Evolutionary conservation across 106 monocot species (phyloP).

Genomic region (Ottelia alismoides): DNA sequence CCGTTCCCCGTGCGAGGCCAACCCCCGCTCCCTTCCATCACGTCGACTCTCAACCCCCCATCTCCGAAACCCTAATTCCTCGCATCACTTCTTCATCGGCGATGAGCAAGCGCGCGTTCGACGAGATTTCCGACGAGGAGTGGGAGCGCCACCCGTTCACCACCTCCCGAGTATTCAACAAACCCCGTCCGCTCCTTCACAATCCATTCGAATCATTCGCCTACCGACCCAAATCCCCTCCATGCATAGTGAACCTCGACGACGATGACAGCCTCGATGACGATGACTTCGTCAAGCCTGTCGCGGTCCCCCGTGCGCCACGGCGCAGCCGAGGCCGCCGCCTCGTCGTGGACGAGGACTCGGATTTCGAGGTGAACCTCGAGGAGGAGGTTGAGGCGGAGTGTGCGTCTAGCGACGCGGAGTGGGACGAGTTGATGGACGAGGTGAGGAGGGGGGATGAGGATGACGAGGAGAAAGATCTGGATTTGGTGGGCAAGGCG

Average conservation of each 20-base stretch:
- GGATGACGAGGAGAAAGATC: slow-evolving; percentile 16
- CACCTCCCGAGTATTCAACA: slow-evolving; percentile 51
- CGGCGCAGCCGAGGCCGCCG: slow-evolving; percentile 9
- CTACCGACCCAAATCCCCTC: slow-evolving; percentile 18
- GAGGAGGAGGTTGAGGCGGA: slow-evolving; percentile 15
- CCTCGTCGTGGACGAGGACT: slow-evolving; percentile 40
- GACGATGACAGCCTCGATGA: slow-evolving; percentile 27
- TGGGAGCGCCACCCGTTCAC: slow-evolving; percentile 67
- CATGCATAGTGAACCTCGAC: slow-evolving; percentile 12
- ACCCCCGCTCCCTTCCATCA: too few relatives aligned
- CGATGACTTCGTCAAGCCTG: not conserved
- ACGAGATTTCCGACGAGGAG: slow-evolving; percentile 95
- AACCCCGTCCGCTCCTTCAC: slow-evolving; percentile 22
- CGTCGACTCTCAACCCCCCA: too few relatives aligned
- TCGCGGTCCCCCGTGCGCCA: slow-evolving; percentile 2
- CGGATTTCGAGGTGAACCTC: slow-evolving; percentile 23
- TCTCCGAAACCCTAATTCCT: not conserved
- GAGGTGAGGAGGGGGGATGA: slow-evolving; percentile 8
- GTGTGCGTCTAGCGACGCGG: not conserved
- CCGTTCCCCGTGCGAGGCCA: too few relatives aligned
- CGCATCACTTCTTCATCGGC: not conserved
- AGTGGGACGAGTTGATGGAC: slow-evolving; percentile 21
- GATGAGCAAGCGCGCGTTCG: slow-evolving; percentile 59
- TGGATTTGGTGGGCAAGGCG: slow-evolving; percentile 75
- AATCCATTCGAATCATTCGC: slow-evolving; percentile 79